phyloP scores from a whole-genome alignment of 331 rosid genomes.

The Rosa hybrid region DNA sequence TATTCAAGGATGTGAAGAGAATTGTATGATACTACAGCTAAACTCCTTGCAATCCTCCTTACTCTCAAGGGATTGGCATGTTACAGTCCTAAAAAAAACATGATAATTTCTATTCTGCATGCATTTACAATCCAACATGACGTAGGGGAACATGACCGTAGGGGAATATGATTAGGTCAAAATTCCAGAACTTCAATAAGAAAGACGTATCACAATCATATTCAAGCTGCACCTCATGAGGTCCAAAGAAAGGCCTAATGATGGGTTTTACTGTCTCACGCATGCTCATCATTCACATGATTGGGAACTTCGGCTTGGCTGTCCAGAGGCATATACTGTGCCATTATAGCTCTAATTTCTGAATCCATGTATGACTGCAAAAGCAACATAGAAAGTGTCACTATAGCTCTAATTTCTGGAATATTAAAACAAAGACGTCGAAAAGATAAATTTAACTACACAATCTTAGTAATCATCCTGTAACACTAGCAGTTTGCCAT shows the following conservation, averaged over 20 bases:
- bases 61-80: conserved; percentile 33
- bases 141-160: conserved; percentile 49
- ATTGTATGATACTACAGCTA: conserved; percentile 30
- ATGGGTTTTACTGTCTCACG: conserved; percentile 39
- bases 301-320: conserved; percentile 84
- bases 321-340: conserved; percentile 99
- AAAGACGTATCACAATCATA: conserved; percentile 33
- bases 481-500: not conserved
- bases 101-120: conserved; percentile 41
- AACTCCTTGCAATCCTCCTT: conserved; percentile 30
- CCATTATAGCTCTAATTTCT: conserved; percentile 99
- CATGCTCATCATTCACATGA: conserved; percentile 57
- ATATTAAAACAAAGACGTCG: not conserved
- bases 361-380: conserved; percentile 99
- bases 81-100: conserved; percentile 42
- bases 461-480: not conserved
- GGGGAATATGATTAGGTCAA: conserved; percentile 33
- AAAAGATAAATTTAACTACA: not conserved
- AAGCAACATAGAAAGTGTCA: conserved; percentile 21
- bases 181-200: conserved; percentile 38
- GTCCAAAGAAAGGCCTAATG: conserved; percentile 12
- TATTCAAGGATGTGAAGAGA: conserved; percentile 9
- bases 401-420: not conserved
- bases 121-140: conserved; percentile 57
- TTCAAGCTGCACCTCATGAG: conserved; percentile 36